Base-by-base conservation (phyloP, 495 filamentous ascomycete species). In the Aspergillus bertholletiae region DNA sequence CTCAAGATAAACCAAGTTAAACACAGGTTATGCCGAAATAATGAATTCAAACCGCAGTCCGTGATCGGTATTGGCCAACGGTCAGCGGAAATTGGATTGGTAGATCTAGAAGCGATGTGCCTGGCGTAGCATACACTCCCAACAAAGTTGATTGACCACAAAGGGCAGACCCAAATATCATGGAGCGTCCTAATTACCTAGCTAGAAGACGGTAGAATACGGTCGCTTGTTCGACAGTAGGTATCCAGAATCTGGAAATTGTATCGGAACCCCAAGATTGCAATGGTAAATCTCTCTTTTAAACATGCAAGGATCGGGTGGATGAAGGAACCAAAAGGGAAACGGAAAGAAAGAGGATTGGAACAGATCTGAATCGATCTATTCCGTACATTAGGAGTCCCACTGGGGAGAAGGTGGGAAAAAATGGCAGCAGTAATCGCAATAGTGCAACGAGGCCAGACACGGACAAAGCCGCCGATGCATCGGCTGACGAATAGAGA, bases 401-500 rank as follows among this genome's bases (percentile, higher is more conserved):
- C 52, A 55, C 41, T 26, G 46, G 39, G 32, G 17, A 28, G 41
- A 48, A 28, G 46, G 39, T 41, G 32, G 44, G 30, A 28, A 24
- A 35, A 37, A 35, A 28, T 46, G 17, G 41, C 17, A 30, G 43
- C 40, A 51, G 47, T 30, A 54, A 37, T 37, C 11, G 55, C 17
- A 59, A 48, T 46, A 54, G 53, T 43, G 49, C 58, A 59, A 59
- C 53, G 55, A 59, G 54, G 54, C 40, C 51, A 24, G 43, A 44
- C 57, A 49, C 52, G 40, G 55, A 46, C 27, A 39, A 57, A 41
- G 49, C 52, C 43, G 49, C 46, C 21, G 58, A 58, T 48, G 55
- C 51, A 53, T 48, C 47, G 24, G 45, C 59, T 57, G 58, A 51
- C 62, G 59, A 65, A 61, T 65, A 47, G 53, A 47, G 51, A 32